Evolutionary conservation across 352 stramenopile genomes (phyloP).

Genomic region (Halophytophthora batemanensis): DNA sequence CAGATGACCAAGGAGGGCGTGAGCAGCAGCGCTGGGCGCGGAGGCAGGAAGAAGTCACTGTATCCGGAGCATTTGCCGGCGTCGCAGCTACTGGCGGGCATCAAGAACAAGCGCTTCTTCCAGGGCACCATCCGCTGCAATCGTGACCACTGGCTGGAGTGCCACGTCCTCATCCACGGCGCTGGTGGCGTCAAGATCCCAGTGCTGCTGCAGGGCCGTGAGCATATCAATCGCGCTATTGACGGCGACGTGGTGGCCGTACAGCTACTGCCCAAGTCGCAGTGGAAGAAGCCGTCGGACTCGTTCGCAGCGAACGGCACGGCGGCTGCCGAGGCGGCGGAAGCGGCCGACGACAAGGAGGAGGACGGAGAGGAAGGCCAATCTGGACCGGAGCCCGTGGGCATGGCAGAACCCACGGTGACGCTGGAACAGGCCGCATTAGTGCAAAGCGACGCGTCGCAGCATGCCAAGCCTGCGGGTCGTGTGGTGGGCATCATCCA

Average conservation of each 20-base stretch:
- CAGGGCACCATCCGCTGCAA: slow-evolving; percentile 90
- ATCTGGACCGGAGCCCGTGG: slow-evolving; percentile 24
- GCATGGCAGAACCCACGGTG: slow-evolving; percentile 66
- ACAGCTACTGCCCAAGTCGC: slow-evolving; percentile 85
- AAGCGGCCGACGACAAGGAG: slow-evolving; percentile 41
- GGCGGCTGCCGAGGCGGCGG: slow-evolving; percentile 30
- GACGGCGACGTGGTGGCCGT: slow-evolving; percentile 98
- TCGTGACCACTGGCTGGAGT: slow-evolving; percentile 80
- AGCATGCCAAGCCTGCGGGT: slow-evolving; percentile 67
- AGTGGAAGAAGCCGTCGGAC: slow-evolving; percentile 78
- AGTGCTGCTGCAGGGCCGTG: slow-evolving; percentile 64
- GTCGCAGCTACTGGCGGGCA: slow-evolving; percentile 76
- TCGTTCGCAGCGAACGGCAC: slow-evolving; percentile 54
- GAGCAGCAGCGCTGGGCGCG: slow-evolving; percentile 38
- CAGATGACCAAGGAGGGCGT: slow-evolving; percentile 28
- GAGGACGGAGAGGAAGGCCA: slow-evolving; percentile 31
- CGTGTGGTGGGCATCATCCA: slow-evolving; percentile 91
- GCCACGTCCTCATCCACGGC: slow-evolving; percentile 76
- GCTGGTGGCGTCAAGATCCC: slow-evolving; percentile 59
- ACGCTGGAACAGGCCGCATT: slow-evolving; percentile 57
- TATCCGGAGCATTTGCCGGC: slow-evolving; percentile 79
- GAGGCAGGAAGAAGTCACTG: slow-evolving; percentile 37
- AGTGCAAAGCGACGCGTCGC: slow-evolving; percentile 44
- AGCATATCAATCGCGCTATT: slow-evolving; percentile 96
- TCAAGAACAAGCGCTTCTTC: slow-evolving; percentile 87